Conservation (phyloP, 225 moss, liverwort and hornwort species). For the Lunularia cruciata region DNA sequence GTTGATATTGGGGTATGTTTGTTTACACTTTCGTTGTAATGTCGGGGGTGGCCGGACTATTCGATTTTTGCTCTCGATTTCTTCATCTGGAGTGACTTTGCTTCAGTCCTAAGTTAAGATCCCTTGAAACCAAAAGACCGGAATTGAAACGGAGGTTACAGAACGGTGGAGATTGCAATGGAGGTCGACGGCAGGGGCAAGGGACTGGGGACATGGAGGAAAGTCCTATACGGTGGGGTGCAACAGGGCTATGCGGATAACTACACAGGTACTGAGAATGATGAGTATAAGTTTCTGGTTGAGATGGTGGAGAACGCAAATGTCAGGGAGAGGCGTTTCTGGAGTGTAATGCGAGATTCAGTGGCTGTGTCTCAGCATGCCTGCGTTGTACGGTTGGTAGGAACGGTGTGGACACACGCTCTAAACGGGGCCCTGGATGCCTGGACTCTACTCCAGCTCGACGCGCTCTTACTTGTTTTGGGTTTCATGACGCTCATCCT, state of each 20-base stretch:
- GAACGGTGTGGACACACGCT: slow-evolving; percentile 86
- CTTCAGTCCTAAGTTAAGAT: no score
- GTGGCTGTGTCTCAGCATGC: slow-evolving; percentile 86
- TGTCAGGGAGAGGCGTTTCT: slow-evolving; percentile 69
- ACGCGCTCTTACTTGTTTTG: slow-evolving; percentile 58
- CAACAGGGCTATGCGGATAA: slow-evolving; percentile 84
- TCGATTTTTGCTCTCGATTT: no score
- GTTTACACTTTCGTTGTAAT: no score
- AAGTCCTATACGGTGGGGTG: slow-evolving; percentile 81
- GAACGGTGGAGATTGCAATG: no score
- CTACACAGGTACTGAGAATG: slow-evolving; percentile 42
- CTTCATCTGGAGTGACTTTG: no score
- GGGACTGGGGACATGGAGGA: slow-evolving; percentile 53
- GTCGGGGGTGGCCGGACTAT: no score
- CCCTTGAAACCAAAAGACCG: no score
- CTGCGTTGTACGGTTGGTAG: slow-evolving; percentile 86
- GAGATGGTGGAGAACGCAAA: slow-evolving; percentile 92
- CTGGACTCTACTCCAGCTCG: slow-evolving; percentile 62
- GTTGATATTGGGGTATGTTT: no score
- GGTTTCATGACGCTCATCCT: slow-evolving; percentile 62
- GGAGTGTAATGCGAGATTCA: slow-evolving; percentile 83
- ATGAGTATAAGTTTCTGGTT: slow-evolving; percentile 56
- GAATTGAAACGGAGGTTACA: no score
- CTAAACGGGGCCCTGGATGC: slow-evolving; percentile 68
- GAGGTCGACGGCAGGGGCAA: neutral